Conservation (phyloP, 495 filamentous ascomycete species). For the Penicillium waksmanii region DNA sequence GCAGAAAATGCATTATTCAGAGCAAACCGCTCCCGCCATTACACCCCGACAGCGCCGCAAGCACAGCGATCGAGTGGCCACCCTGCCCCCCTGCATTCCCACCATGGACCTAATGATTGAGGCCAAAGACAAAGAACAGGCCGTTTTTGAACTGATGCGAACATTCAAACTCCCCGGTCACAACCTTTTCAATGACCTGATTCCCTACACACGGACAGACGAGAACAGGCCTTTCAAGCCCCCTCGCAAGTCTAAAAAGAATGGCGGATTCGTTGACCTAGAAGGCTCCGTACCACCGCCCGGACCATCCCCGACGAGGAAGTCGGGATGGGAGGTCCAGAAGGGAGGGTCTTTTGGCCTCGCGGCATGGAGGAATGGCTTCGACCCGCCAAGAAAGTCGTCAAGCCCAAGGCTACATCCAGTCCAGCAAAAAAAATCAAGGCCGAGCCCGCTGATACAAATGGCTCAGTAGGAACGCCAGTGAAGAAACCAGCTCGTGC, state of each 20-base stretch:
- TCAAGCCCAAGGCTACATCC: constrained; percentile 56
- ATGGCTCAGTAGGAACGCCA: constrained; percentile 22
- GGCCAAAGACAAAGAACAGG: constrained; percentile 97
- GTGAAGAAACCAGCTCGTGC: constrained; percentile 26
- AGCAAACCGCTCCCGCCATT: constrained; percentile 73
- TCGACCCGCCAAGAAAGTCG: constrained; percentile 71
- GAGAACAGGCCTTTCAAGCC: constrained; percentile 68
- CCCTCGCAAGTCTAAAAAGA: constrained; percentile 53
- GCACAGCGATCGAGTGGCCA: constrained; percentile 76
- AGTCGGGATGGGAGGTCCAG: constrained; percentile 83
- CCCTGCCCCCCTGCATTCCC: constrained; percentile 77
- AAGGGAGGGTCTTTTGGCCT: constrained; percentile 92
- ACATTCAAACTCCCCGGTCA: constrained; percentile 81
- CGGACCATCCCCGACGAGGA: constrained; percentile 65
- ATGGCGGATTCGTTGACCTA: constrained; percentile 53
- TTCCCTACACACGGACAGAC: constrained; percentile 76
- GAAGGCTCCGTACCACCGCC: constrained; percentile 49
- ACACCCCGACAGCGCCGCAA: constrained; percentile 78
- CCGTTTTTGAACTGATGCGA: constrained; percentile 91
- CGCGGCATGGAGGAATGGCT: constrained; percentile 89
- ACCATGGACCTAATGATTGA: constrained; percentile 98
- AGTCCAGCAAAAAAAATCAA: constrained; percentile 33
- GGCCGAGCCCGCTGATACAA: constrained; percentile 15
- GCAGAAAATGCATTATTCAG: constrained; percentile 96
- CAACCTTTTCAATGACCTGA: constrained; percentile 73